Evolutionary conservation across 768 basidiomycete genomes (phyloP).

Genomic region (Termitomyces sp.): DNA sequence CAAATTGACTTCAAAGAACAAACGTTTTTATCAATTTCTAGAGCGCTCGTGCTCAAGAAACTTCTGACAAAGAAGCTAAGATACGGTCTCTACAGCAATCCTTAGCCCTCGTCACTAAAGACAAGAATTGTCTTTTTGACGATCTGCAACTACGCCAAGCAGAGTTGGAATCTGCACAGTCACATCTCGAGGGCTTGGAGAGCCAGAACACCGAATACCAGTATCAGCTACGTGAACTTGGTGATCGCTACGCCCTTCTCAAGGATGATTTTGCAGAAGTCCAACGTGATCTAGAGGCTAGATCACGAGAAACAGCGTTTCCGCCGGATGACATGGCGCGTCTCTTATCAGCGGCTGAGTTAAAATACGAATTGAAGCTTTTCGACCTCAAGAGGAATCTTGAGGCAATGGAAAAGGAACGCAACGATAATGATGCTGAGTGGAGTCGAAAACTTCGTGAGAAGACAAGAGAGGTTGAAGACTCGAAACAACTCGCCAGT

Average conservation of each 20-base stretch:
- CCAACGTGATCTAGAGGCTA: slow-evolving; percentile 50
- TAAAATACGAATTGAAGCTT: slow-evolving; percentile 71
- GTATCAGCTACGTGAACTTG: slow-evolving; percentile 78
- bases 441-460: slow-evolving; percentile 84
- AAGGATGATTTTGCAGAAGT: slow-evolving; percentile 65
- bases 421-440: slow-evolving; percentile 81
- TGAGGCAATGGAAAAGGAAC: slow-evolving; percentile 66
- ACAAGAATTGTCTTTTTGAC: slow-evolving; percentile 82
- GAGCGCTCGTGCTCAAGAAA: slow-evolving; percentile 65
- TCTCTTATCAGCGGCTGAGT: slow-evolving; percentile 67
- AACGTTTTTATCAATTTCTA: slow-evolving; percentile 22
- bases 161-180: slow-evolving; percentile 80
- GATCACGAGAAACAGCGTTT: slow-evolving; percentile 35
- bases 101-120: slow-evolving; percentile 59
- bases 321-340: slow-evolving; percentile 67
- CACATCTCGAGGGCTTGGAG: slow-evolving; percentile 67
- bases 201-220: slow-evolving; percentile 79
- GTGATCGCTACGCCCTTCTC: slow-evolving; percentile 65
- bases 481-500: slow-evolving; percentile 54
- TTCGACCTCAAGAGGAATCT: slow-evolving; percentile 66
- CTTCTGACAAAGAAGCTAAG: slow-evolving; percentile 51
- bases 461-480: slow-evolving; percentile 73
- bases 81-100: slow-evolving; percentile 68
- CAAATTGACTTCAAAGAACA: neutral
- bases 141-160: slow-evolving; percentile 84